phyloP scores from a whole-genome alignment of 2,329 filamentous ascomycete species.

The Xylaria arbuscula region DNA sequence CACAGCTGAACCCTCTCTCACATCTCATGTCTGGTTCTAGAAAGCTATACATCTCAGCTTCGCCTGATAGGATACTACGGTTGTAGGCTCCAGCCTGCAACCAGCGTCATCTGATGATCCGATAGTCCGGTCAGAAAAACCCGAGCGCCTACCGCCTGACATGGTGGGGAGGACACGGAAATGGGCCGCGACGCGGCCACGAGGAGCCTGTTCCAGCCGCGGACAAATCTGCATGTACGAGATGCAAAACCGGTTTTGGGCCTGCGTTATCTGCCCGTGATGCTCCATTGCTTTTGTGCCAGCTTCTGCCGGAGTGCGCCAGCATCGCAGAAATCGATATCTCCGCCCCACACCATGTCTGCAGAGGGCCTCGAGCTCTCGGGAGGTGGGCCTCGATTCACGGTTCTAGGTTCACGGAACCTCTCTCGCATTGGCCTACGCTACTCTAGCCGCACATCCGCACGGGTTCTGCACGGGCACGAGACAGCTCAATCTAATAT shows the following conservation, averaged over 20 bases:
- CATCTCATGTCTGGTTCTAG: constrained; percentile 8
- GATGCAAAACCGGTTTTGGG: constrained; percentile 32
- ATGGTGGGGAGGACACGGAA: constrained; percentile 10
- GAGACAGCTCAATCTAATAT: constrained; percentile 12
- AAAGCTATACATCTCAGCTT: constrained; percentile 30
- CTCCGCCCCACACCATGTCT: constrained; percentile 19
- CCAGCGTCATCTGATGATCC: constrained; percentile 30
- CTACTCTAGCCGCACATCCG: constrained; percentile 28
- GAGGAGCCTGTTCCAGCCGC: constrained; percentile 33
- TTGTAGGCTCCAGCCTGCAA: constrained; percentile 17
- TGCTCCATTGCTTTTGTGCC: constrained; percentile 18
- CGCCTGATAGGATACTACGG: constrained; percentile 12
- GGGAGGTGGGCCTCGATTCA: constrained; percentile 29
- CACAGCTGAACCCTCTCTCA: constrained; percentile 1
- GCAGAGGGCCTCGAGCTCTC: constrained; percentile 29
- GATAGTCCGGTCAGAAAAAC: constrained; percentile 29
- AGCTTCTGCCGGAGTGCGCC: constrained; percentile 18
- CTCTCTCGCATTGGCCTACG: constrained; percentile 15
- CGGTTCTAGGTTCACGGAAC: constrained; percentile 12
- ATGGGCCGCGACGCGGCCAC: constrained; percentile 28
- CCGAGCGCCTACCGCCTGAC: constrained; percentile 26
- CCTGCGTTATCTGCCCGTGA: constrained; percentile 22
- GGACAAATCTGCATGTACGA: constrained; percentile 31
- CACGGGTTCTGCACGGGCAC: not conserved
- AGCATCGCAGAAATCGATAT: constrained; percentile 7